Percentiles rank a stretch among this genome's conserved stretches.
These are phyloP conservation scores for Hygrocybe punicea DNA, from an alignment of 768 basidiomycete genomes.

Conservation along the genomic window DNA sequence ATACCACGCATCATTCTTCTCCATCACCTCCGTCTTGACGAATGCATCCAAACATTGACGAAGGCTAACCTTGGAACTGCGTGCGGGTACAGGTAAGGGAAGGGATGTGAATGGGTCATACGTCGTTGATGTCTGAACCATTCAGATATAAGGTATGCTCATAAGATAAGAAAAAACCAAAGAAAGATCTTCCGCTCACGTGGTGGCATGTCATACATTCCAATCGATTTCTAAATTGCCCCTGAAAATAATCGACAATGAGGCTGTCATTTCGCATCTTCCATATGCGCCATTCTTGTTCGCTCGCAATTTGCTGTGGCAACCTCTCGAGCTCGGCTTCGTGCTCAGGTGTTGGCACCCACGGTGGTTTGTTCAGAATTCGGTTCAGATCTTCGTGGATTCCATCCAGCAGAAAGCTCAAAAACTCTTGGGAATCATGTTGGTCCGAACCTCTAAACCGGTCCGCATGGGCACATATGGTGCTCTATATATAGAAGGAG, in stretches of 20 bases:
- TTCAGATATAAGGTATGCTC: conserved; percentile 1
- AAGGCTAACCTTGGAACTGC: conserved; percentile 59
- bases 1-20: conserved; percentile 92
- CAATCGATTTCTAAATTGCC: conserved; percentile 88
- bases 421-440: conserved; percentile 97
- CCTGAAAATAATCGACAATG: conserved; percentile 96
- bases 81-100: conserved; percentile 80
- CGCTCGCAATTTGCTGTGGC: conserved; percentile 83
- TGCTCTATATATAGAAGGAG: conserved; percentile 30
- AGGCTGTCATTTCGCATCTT: conserved; percentile 86
- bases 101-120: conserved; percentile 97
- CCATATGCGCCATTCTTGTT: conserved; percentile 91
- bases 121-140: conserved; percentile 86
- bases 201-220: conserved; percentile 88
- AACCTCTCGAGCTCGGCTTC: conserved; percentile 87
- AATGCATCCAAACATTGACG: conserved; percentile 85
- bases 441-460: conserved; percentile 87
- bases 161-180: conserved; percentile 2
- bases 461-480: conserved; percentile 48
- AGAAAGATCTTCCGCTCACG: conserved; percentile 40
- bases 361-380: conserved; percentile 65
- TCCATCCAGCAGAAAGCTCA: conserved; percentile 89
- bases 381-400: conserved; percentile 88
- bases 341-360: conserved; percentile 66
- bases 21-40: conserved; percentile 85